Conservation (phyloP, 192 early-diverging fungal species). For the Chytriomyces sp. region DNA sequence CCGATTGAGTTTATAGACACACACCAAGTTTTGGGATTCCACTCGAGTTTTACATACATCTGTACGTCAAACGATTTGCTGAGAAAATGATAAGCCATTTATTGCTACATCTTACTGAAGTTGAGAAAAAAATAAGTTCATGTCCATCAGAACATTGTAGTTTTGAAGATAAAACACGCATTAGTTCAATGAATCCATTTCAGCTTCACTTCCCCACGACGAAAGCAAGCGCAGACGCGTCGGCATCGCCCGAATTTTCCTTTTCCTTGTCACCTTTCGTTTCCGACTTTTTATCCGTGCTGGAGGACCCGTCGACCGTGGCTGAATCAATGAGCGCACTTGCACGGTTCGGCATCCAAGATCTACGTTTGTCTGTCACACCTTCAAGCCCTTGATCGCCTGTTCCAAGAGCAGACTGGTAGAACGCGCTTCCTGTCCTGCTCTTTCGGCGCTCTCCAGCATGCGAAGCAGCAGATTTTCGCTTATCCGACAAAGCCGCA, state of each 20-base stretch:
- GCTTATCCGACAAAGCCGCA: slow-evolving; percentile 1
- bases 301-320: slow-evolving; percentile 5
- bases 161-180: not conserved
- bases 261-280: not conserved
- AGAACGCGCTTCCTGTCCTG: no score
- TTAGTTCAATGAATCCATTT: not conserved
- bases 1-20: not conserved
- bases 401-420: no score
- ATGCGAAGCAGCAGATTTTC: slow-evolving; percentile 20
- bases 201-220: slow-evolving; percentile 17
- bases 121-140: no score
- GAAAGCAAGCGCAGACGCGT: slow-evolving; percentile 24
- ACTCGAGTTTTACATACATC: not conserved
- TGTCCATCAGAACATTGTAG: no score
- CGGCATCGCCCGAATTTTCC: not conserved
- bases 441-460: no score
- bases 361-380: not conserved
- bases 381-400: no score
- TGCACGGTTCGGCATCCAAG: slow-evolving; percentile 12
- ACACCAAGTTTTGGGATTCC: not conserved
- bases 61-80: no score
- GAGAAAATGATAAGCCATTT: no score
- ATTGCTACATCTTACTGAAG: no score
- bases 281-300: not conserved
- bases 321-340: slow-evolving; percentile 3